Percentiles rank a stretch among this genome's conserved stretches.
Conservation (phyloP, 208 protist species). For the Trypanosoma boissoni region DNA sequence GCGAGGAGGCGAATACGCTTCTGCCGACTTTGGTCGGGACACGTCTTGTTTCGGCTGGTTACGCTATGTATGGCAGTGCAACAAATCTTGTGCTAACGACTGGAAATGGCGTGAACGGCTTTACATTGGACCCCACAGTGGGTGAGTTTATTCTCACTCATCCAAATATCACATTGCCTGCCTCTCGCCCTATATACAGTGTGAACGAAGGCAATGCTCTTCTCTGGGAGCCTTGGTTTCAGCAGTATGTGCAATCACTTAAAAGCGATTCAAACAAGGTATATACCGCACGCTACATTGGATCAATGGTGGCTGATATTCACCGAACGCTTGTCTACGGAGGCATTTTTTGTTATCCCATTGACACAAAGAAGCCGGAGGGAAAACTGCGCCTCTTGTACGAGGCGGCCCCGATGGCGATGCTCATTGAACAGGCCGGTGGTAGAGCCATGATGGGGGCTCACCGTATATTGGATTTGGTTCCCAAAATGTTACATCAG, state of each 20-base stretch:
- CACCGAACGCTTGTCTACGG: conserved; percentile 98
- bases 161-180: conserved; percentile 88
- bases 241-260: conserved; percentile 65
- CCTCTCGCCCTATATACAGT: conserved; percentile 94
- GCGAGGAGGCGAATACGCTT: conserved; percentile 75
- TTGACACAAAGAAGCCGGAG: conserved; percentile 83
- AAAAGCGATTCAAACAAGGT: conserved; percentile 58
- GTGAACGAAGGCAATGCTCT: conserved; percentile 95
- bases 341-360: conserved; percentile 98
- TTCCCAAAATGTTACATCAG: conserved; percentile 88
- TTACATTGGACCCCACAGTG: conserved; percentile 94
- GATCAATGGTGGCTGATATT: conserved; percentile 97
- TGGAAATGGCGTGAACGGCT: conserved; percentile 91
- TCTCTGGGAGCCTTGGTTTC: conserved; percentile 78
- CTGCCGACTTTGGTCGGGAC: conserved; percentile 59
- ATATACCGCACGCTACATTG: conserved; percentile 88
- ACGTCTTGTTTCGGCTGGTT: conserved; percentile 86
- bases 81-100: conserved; percentile 93
- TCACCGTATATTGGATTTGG: conserved; percentile 79
- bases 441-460: conserved; percentile 83
- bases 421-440: conserved; percentile 90
- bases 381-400: conserved; percentile 98
- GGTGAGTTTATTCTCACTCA: conserved; percentile 98
- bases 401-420: conserved; percentile 94
- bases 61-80: conserved; percentile 95